Evolutionary conservation across 2,329 filamentous ascomycete species (phyloP).

Genomic region (Colletotrichum acutatum): DNA sequence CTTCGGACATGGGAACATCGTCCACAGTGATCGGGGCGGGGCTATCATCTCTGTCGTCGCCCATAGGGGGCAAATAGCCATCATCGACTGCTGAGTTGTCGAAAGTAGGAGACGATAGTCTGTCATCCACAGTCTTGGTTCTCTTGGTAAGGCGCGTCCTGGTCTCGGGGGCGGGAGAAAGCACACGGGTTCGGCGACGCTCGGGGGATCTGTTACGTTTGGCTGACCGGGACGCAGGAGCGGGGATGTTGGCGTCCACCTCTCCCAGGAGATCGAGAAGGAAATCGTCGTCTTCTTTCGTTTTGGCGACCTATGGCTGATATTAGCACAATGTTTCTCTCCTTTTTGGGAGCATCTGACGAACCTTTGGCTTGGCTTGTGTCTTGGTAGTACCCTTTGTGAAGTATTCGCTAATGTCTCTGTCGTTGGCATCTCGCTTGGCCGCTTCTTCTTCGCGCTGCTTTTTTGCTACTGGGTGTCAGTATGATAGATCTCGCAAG

Average conservation of each 20-base stretch:
- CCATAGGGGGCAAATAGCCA: conserved; percentile 60
- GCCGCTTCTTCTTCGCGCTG: conserved; percentile 89
- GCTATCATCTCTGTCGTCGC: conserved; percentile 67
- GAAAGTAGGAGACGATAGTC: conserved; percentile 58
- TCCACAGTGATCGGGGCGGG: conserved; percentile 43
- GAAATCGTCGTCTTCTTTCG: conserved; percentile 90
- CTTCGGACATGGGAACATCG: conserved; percentile 79
- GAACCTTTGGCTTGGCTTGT: conserved; percentile 84
- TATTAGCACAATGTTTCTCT: neutral
- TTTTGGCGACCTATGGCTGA: conserved; percentile 72
- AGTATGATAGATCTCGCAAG: neutral
- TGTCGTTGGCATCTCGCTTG: conserved; percentile 86
- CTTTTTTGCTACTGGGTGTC: conserved; percentile 75
- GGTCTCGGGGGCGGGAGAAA: conserved; percentile 76
- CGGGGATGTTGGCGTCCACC: conserved; percentile 79
- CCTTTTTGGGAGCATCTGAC: conserved; percentile 27
- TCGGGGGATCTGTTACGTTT: conserved; percentile 78
- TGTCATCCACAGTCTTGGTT: conserved; percentile 63
- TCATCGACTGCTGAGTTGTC: conserved; percentile 66
- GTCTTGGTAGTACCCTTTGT: conserved; percentile 75
- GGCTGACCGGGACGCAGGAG: conserved; percentile 64
- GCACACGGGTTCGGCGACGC: conserved; percentile 80
- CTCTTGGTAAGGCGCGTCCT: conserved; percentile 67
- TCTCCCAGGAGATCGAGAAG: conserved; percentile 86
- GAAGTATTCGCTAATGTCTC: conserved; percentile 95